Evolutionary conservation across 2,329 filamentous ascomycete species (phyloP), one percentile per base, ranked within the genome.

Genomic region (Seiridium unicorne): DNA sequence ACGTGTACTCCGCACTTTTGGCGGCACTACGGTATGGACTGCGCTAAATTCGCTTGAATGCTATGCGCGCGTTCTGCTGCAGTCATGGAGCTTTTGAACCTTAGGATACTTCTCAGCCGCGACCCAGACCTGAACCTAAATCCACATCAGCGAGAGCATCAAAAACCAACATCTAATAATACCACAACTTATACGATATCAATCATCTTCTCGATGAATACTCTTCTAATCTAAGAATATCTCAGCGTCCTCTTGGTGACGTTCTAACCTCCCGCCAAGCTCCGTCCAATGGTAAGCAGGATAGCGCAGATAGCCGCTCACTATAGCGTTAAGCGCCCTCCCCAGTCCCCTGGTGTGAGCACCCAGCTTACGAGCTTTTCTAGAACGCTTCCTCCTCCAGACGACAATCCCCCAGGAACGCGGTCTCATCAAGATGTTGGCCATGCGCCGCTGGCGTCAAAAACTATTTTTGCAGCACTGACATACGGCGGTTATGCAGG

Each of bases 331-430:
- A 60, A 60, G 58, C 58, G 58, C 51, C n/a, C 18, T 10, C 31
- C 34, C 18, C n/a, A 10, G 18, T 46, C 42, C 11, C n/a, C 9
- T 44, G 36, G 34, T 42, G 38, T n/a, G 18, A 31, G 31, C 36
- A 42, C 36, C 35, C n/a, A 35, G 44, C 51, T 44, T 26, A 48
- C 9, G 9, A 13, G 13, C 18, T n/a, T 26, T 60, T 60, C 58
- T 55, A 60, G 58, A 60, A 60, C 18, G 44, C 13, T 48, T 55
- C 51, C 44, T 10, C 26, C 58, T 56, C n/a, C 31, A 55, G 10
- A 48, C 8, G 13, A 36, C 32, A 10, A 18, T 4, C 26, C 5
- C 7, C 49, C 6, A 10, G 38, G 32, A 32, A 11, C 32, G 18
- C 5, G 8, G 13, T 10, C 10, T 53, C 32, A 5, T 53, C 38